Conservation (phyloP, 495 filamentous ascomycete genomes). For the Lasiosphaeria miniovina region DNA sequence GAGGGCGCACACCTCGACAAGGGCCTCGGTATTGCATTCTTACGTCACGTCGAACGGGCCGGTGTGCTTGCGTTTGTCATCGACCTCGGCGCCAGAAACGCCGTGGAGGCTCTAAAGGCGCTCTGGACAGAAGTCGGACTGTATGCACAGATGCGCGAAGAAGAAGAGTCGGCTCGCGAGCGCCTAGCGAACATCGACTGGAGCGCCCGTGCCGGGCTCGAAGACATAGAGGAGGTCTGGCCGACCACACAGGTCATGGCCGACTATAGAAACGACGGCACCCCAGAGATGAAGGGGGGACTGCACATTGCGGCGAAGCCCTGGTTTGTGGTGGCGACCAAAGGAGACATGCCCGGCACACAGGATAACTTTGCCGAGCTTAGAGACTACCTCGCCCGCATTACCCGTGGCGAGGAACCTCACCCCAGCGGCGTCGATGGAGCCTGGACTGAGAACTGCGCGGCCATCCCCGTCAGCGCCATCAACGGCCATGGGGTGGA, state of each 20-base stretch:
- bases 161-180: constrained; percentile 55
- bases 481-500: constrained; percentile 80
- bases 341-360: constrained; percentile 80
- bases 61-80: constrained; percentile 90
- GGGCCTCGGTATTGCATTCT: constrained; percentile 85
- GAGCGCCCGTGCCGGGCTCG: constrained; percentile 29
- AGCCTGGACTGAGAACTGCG: constrained; percentile 63
- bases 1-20: constrained; percentile 88
- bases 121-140: constrained; percentile 87
- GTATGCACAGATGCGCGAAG: constrained; percentile 72
- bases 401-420: constrained; percentile 54
- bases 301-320: constrained; percentile 80
- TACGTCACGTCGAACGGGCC: constrained; percentile 92
- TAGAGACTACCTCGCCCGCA: constrained; percentile 61
- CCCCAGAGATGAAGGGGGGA: constrained; percentile 25
- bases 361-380: constrained; percentile 71
- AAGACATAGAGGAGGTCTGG: constrained; percentile 20
- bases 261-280: constrained; percentile 25
- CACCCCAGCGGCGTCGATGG: constrained; percentile 70
- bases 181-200: constrained; percentile 41
- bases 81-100: constrained; percentile 77
- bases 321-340: constrained; percentile 97
- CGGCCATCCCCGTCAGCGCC: constrained; percentile 82
- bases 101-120: constrained; percentile 68
- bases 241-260: constrained; percentile 33